A percentile compares a stretch with the other conserved stretches of the same genome.
Conservation (phyloP, 169 alveolate species). For the Plasmodium vivax region DNA sequence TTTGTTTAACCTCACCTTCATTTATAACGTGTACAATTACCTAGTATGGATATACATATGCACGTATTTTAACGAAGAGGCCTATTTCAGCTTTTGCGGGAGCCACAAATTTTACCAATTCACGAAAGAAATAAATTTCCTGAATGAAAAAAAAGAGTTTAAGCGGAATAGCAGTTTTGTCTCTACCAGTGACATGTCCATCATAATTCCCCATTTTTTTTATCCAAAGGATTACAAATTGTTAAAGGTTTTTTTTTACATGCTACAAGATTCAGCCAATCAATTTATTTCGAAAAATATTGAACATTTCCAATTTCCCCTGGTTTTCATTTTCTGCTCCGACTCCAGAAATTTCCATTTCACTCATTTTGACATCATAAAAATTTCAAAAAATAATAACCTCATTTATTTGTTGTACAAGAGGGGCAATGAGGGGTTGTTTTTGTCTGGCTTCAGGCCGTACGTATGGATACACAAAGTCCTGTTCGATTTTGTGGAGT, state of each 20-base stretch:
- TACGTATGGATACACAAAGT: constrained; percentile 67
- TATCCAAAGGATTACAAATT: constrained; percentile 58
- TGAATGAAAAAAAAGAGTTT: constrained; percentile 18
- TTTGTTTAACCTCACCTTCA: constrained; percentile 40
- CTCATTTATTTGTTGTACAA: constrained; percentile 67
- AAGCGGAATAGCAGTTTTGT: constrained; percentile 11
- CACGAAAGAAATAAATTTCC: constrained; percentile 5
- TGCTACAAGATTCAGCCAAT: constrained; percentile 45
- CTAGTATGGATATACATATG: constrained; percentile 42
- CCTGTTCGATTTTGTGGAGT: constrained; percentile 41
- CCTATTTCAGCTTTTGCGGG: constrained; percentile 26
- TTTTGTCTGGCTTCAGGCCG: constrained; percentile 60
- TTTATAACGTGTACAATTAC: constrained; percentile 68
- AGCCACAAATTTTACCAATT: constrained; percentile 59
- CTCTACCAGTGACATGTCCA: neutral
- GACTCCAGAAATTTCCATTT: constrained; percentile 72
- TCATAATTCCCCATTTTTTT: constrained; percentile 48
- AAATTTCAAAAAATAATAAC: constrained; percentile 71
- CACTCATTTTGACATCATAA: constrained; percentile 61
- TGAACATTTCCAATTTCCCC: constrained; percentile 34
- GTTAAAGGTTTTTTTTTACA: constrained; percentile 36
- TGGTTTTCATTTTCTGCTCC: constrained; percentile 44
- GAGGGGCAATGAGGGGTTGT: constrained; percentile 72
- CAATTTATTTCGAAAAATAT: constrained; percentile 62
- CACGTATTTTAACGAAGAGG: constrained; percentile 33